Base-by-base conservation (phyloP, 768 basidiomycete genomes). In the Termitomyces eurrhizus region DNA sequence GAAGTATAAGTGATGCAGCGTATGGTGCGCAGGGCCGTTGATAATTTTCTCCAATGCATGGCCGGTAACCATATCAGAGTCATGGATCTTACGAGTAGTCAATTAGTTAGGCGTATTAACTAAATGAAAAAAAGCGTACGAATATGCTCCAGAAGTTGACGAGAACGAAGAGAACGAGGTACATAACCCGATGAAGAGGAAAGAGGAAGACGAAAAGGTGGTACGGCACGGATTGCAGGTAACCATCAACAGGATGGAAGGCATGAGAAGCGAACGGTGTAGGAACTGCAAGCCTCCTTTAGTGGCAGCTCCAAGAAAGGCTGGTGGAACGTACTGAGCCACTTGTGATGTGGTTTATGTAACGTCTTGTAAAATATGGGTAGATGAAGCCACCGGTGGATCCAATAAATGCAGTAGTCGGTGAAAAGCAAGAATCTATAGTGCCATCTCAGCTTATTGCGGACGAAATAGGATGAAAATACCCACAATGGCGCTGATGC, bases 291-390 rank as follows among this genome's bases (percentile, higher is more conserved):
- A 39, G 56, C 51, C 32, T 18, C 39, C 45, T 35, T 56, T 7
- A 51, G 53, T 44, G 39, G 9, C 7, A 33, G 33, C 6, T 26
- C 35, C 16, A 3, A 45, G 9, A 45, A 32, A 52, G 48, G 33
- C 9, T 32, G 37, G 58, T 45, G 18, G 5, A 36, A 85, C 94
- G 58, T 73, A 96, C 95, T 86, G 64, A 98, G 79, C 97, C 97
- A 99, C 75, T 92, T 95, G 82, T 99, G 97, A 72, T 99, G 97
- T 1, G 96, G 95, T 74, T 99, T 99, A 75, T 99, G 97, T 50
- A 99, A 67, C 59, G 80, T 76, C 72, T 96, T 98, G 81, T 99
- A 99, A 60, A 97, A 66, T 42, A 80, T 57, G 2, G 96, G 96
- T 60, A 89, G 77, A 70, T 99, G 97, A 58, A 96, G 79, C 75